phyloP scores from a whole-genome alignment of 148 eudicot species.

The Hydrangea macrophylla region DNA sequence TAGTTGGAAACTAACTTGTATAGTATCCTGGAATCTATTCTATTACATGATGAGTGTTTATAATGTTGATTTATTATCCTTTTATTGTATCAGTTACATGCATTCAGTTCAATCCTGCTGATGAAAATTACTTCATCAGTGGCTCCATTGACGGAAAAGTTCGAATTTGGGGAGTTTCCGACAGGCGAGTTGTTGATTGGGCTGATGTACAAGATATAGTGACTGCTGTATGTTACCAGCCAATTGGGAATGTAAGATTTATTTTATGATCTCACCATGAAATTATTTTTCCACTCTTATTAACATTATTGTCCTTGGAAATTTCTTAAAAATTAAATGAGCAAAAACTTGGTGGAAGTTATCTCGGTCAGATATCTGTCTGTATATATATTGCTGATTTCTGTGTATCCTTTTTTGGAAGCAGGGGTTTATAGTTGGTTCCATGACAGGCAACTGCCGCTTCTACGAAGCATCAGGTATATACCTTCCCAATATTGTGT shows the following conservation, averaged over 20 bases:
- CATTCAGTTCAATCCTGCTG: constrained; percentile 70
- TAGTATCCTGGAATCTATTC: background rate
- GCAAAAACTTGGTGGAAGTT: too few species aligned
- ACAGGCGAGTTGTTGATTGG: constrained; percentile 75
- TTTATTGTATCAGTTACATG: constrained; percentile 62
- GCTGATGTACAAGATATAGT: constrained; percentile 60
- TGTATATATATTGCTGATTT: background rate
- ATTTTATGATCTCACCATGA: background rate
- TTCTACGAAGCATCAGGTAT: constrained; percentile 60
- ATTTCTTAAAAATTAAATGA: too few species aligned
- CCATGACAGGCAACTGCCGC: constrained; percentile 63
- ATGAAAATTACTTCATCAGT: constrained; percentile 68
- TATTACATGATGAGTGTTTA: background rate
- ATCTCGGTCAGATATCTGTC: too few species aligned
- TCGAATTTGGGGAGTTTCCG: constrained; percentile 63
- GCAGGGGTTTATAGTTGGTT: constrained; percentile 70
- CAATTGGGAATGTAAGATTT: constrained; percentile 68
- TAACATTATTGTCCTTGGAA: background rate
- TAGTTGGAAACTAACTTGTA: background rate
- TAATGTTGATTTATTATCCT: background rate
- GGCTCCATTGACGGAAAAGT: constrained; percentile 94
- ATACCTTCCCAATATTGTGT: background rate
- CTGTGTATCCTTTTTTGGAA: constrained; percentile 13
- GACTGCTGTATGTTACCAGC: constrained; percentile 72
- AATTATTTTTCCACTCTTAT: background rate